A percentile compares a stretch with the other conserved stretches of the same genome.
These are phyloP conservation scores for Aspergillus luchuensis DNA, from an alignment of 2,329 filamentous ascomycete genomes.

Conservation along the genomic window DNA sequence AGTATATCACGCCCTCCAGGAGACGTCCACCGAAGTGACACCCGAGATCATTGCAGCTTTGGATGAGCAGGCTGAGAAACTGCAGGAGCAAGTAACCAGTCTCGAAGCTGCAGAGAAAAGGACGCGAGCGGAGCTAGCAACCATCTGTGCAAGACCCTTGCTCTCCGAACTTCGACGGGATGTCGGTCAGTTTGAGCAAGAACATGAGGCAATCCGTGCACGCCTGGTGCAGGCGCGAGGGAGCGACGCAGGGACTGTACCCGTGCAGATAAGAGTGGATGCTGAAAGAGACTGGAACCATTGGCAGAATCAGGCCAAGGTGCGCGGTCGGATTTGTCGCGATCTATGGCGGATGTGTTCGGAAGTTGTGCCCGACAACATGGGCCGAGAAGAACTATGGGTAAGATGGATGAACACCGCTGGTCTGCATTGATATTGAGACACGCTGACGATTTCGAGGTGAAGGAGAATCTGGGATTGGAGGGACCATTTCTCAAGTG, in stretches of 20 bases:
- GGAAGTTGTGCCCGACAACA: conserved; percentile 51
- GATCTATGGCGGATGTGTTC: conserved; percentile 56
- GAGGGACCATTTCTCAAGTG: conserved; percentile 35
- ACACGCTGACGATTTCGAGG: conserved; percentile 7
- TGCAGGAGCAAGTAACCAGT: conserved; percentile 49
- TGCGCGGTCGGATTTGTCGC: conserved; percentile 52
- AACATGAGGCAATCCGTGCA: conserved; percentile 45
- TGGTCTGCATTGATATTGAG: conserved; percentile 2
- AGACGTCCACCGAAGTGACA: conserved; percentile 51
- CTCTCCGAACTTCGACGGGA: conserved; percentile 52
- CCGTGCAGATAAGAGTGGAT: conserved; percentile 49
- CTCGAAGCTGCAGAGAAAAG: conserved; percentile 53
- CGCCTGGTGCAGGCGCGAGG: conserved; percentile 46
- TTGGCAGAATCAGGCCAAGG: conserved; percentile 44
- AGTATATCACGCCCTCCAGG: conserved; percentile 61
- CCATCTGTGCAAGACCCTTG: conserved; percentile 53
- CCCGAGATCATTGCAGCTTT: conserved; percentile 54
- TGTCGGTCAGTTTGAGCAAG: conserved; percentile 47
- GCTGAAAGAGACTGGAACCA: conserved; percentile 51
- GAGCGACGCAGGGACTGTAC: conserved; percentile 47
- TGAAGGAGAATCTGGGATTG: conserved; percentile 41
- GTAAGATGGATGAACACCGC: conserved; percentile 29
- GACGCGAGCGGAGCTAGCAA: conserved; percentile 50
- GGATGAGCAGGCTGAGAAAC: conserved; percentile 50
- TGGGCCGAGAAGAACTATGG: conserved; percentile 53